Conservation (phyloP, 1,139 yeast genomes). For the Pichia terricola region DNA sequence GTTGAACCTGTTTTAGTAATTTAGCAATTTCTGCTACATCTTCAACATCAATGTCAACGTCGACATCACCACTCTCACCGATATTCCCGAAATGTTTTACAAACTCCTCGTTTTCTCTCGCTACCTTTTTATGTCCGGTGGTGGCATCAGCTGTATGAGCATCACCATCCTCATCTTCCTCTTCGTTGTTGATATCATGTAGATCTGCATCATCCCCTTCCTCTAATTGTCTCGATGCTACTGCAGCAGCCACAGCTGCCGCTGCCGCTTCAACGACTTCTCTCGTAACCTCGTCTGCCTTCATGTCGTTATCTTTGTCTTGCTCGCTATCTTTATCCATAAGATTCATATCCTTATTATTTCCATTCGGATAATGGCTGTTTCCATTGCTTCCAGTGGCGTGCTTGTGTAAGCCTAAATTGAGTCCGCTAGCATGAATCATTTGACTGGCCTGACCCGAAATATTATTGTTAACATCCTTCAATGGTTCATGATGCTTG, state of each 20-base stretch:
- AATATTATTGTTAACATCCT: too few relatives aligned
- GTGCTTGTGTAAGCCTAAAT: too few relatives aligned
- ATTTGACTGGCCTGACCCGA: too few relatives aligned
- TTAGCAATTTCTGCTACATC: slow-evolving; percentile 15
- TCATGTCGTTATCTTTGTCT: not conserved
- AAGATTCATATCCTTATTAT: not conserved
- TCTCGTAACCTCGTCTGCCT: slow-evolving; percentile 1
- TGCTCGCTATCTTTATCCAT: not conserved
- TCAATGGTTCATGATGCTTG: slow-evolving; percentile 26
- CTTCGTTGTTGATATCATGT: not conserved
- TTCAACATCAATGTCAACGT: slow-evolving; percentile 8
- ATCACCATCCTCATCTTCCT: not conserved
- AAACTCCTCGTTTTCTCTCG: too few relatives aligned
- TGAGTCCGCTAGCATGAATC: too few relatives aligned
- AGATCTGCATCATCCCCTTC: not conserved
- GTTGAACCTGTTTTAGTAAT: slow-evolving; percentile 12
- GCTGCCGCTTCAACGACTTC: slow-evolving; percentile 10
- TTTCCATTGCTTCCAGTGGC: too few relatives aligned
- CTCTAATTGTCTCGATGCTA: not conserved
- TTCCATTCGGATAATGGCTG: too few relatives aligned
- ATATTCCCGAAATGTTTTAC: not conserved
- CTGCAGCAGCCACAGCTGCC: slow-evolving; percentile 11
- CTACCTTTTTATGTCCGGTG: too few relatives aligned
- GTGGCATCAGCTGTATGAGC: not conserved
- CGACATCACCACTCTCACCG: slow-evolving; percentile 1